Percentiles rank a stretch among this genome's conserved stretches.
phyloP scores from a whole-genome alignment of 129 eudicot species.

The Dittrichia graveolens region DNA sequence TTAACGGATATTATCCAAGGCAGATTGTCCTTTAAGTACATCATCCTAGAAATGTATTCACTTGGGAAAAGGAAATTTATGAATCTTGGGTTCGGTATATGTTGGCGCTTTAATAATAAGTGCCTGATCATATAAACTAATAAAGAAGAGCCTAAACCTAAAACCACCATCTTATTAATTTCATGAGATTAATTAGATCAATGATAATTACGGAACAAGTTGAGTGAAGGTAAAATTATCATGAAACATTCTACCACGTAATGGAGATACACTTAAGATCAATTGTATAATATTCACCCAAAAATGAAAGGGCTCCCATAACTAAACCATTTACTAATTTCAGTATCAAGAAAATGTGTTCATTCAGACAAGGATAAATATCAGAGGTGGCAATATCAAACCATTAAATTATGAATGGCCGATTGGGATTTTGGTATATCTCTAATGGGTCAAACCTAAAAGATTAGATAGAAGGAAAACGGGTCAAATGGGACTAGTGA shows the following conservation, averaged over 20 bases:
- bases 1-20: neutral
- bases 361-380: slow-evolving; percentile 2
- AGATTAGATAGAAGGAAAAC: neutral
- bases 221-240: slow-evolving; percentile 5
- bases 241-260: neutral
- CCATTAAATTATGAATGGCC: neutral
- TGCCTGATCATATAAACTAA: neutral
- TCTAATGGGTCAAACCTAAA: neutral
- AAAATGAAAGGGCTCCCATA: slow-evolving; percentile 23
- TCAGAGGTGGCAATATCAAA: neutral
- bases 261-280: neutral
- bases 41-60: slow-evolving; percentile 11
- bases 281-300: neutral
- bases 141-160: neutral
- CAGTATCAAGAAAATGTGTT: slow-evolving; percentile 31
- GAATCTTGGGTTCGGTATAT: neutral
- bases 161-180: slow-evolving; percentile 1
- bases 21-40: neutral
- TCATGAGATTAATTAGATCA: neutral
- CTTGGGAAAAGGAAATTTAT: neutral
- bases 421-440: neutral
- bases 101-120: neutral
- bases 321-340: slow-evolving; percentile 24
- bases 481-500: neutral
- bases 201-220: neutral